Percentiles rank a stretch among this genome's conserved stretches.
Evolutionary conservation across 345 rosid species (phyloP).

Genomic region (Erucastrum elatum): DNA sequence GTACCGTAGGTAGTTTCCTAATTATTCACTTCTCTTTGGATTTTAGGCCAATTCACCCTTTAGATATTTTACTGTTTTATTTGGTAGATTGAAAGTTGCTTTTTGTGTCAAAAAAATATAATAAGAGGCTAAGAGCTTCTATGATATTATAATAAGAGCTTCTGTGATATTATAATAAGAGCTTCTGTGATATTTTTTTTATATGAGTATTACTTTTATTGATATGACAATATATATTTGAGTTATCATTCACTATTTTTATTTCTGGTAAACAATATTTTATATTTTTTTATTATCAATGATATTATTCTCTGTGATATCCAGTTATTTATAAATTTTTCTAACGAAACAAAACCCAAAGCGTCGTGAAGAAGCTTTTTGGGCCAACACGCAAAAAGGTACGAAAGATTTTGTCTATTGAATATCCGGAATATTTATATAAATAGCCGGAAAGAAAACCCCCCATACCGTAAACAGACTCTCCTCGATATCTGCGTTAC

Average conservation of each 20-base stretch:
- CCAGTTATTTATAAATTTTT: not conserved
- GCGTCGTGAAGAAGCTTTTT: not conserved
- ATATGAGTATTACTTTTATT: no score
- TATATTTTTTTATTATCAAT: no score
- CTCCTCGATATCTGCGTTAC: not conserved
- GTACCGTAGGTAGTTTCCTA: not conserved
- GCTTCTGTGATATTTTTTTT: not conserved
- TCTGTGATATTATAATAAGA: no score
- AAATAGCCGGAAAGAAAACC: not conserved
- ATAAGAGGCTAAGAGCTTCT: not conserved
- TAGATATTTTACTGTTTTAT: not conserved
- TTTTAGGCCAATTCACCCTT: not conserved
- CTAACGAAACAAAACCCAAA: no score
- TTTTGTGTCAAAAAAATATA: no score
- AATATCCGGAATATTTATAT: not conserved
- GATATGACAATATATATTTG: not conserved
- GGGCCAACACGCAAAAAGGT: not conserved
- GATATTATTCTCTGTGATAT: no score
- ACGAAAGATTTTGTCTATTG: not conserved
- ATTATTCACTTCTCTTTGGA: not conserved
- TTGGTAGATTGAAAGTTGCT: not conserved
- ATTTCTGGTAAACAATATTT: not conserved
- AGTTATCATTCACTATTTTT: not conserved
- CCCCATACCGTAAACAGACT: not conserved
- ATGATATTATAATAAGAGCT: not conserved